A percentile compares a stretch with the other conserved stretches of the same genome.
These are phyloP conservation scores for Cicer pinnatifidum DNA, from an alignment of 306 rosid species.

Conservation along the genomic window DNA sequence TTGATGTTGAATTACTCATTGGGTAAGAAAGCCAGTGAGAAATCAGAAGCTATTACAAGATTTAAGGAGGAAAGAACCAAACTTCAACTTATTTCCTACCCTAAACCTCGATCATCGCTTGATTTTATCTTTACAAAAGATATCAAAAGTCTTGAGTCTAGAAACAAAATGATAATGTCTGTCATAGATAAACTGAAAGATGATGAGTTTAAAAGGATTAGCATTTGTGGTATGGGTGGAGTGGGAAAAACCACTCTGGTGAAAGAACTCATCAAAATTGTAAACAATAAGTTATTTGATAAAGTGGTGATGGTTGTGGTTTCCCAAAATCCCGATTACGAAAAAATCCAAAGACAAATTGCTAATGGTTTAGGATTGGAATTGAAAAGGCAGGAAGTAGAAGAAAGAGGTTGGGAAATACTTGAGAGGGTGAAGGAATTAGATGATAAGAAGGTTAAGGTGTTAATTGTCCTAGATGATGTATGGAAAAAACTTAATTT, in stretches of 20 bases:
- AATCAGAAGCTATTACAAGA: background rate
- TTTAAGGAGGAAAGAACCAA: background rate
- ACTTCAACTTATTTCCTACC: background rate
- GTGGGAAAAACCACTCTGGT: background rate
- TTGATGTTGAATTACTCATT: background rate
- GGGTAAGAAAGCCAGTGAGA: background rate
- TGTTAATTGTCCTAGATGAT: background rate
- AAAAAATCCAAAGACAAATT: background rate
- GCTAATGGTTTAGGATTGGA: background rate
- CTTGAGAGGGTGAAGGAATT: background rate
- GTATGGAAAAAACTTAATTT: slow-evolving; percentile 6
- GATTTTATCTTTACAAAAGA: background rate
- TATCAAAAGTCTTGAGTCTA: background rate
- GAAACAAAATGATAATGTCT: background rate
- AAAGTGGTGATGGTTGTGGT: background rate
- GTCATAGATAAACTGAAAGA: background rate
- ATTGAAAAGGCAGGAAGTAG: background rate
- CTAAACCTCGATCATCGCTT: background rate
- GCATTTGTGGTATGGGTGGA: background rate
- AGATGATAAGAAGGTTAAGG: background rate
- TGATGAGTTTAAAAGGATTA: background rate
- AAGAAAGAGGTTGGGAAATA: background rate
- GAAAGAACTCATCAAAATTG: background rate
- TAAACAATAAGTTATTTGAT: background rate
- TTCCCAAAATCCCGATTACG: background rate